Conservation (phyloP, 2,329 filamentous ascomycete species). For the Davidsoniella eucalypti region DNA sequence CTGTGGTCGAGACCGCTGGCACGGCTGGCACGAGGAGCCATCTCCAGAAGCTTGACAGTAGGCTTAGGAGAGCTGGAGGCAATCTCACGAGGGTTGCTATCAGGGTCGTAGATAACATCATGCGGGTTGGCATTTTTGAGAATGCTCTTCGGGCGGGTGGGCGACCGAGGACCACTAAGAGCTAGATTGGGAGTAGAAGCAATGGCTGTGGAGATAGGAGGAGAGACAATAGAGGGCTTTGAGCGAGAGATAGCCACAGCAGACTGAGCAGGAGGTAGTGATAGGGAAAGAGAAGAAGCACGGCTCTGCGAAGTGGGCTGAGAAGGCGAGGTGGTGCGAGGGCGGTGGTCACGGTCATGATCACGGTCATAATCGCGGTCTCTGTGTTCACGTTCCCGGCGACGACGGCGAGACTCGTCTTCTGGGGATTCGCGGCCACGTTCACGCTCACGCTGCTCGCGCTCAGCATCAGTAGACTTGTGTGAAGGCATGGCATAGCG, state of each 20-base stretch:
- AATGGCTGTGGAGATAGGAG: constrained; percentile 1
- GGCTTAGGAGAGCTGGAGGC: constrained; percentile 18
- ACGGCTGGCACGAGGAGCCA: constrained; percentile 10
- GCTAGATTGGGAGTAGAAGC: neutral
- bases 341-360: constrained; percentile 21
- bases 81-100: constrained; percentile 27
- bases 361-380: constrained; percentile 20
- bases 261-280: neutral
- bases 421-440: constrained; percentile 19
- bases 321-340: constrained; percentile 18
- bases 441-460: neutral
- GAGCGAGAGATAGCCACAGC: neutral
- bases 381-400: constrained; percentile 21
- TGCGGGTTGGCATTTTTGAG: constrained; percentile 44
- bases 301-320: neutral
- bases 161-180: neutral
- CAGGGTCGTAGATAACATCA: constrained; percentile 36
- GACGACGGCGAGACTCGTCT: constrained; percentile 19
- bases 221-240: constrained; percentile 8
- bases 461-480: neutral
- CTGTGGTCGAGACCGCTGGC: constrained; percentile 14
- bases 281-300: constrained; percentile 8
- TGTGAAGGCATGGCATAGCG: constrained; percentile 5
- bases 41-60: constrained; percentile 4
- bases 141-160: constrained; percentile 34